Conservation (phyloP, 2,329 filamentous ascomycete species). For the Paecilomyces dactylethromorphus region DNA sequence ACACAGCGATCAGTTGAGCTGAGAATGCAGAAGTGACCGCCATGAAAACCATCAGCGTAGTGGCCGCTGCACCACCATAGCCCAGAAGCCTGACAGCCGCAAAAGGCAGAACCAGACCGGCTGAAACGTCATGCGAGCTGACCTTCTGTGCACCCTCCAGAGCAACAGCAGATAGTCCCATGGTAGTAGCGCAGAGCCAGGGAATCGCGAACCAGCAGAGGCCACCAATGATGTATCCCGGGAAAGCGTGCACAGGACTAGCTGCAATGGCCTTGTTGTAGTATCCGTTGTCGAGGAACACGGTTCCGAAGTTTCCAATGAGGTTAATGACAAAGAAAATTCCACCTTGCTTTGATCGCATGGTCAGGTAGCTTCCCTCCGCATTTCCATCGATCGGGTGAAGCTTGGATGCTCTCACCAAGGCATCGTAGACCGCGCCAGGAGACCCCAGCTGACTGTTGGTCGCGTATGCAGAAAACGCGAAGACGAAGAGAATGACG, state of each 20-base stretch:
- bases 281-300: constrained; percentile 81
- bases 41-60: constrained; percentile 79
- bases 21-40: constrained; percentile 81
- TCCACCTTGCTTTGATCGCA: constrained; percentile 71
- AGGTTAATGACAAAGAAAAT: constrained; percentile 92
- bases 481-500: constrained; percentile 78
- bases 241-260: constrained; percentile 74
- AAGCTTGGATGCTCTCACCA: constrained; percentile 59
- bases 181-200: constrained; percentile 81
- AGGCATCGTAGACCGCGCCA: constrained; percentile 67
- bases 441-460: constrained; percentile 68
- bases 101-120: constrained; percentile 77
- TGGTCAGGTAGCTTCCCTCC: constrained; percentile 77
- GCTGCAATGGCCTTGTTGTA: constrained; percentile 94
- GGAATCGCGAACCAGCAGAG: constrained; percentile 90
- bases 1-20: constrained; percentile 79
- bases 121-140: constrained; percentile 65
- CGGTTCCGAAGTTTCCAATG: constrained; percentile 75
- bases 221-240: constrained; percentile 81
- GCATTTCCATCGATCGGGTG: constrained; percentile 77
- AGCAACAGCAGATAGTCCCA: constrained; percentile 75
- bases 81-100: constrained; percentile 79
- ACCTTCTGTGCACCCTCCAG: constrained; percentile 72
- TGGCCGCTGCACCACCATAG: constrained; percentile 70
- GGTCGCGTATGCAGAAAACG: constrained; percentile 74